A percentile compares a stretch with the other conserved stretches of the same genome.
These are phyloP conservation scores for Litsea cubeba DNA, from an alignment of 164 flowering plant genomes.

Conservation along the genomic window DNA sequence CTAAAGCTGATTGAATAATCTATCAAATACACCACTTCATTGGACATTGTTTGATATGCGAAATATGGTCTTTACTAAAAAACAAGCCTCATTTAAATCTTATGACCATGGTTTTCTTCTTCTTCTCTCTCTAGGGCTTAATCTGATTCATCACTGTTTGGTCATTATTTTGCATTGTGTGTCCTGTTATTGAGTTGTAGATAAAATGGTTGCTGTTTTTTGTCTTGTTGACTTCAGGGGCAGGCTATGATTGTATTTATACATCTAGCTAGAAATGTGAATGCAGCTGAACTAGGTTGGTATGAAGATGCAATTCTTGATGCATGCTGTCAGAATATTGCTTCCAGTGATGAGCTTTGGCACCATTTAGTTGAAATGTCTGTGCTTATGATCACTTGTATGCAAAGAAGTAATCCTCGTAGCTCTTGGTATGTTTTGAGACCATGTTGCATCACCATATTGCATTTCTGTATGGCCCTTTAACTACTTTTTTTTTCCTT, in stretches of 20 bases:
- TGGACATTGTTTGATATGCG: too few species aligned
- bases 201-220: constrained; percentile 2
- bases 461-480: background rate
- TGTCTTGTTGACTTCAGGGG: constrained; percentile 39
- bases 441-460: background rate
- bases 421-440: constrained; percentile 59
- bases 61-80: too few species aligned
- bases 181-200: background rate
- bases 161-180: background rate
- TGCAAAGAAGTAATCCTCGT: constrained; percentile 65
- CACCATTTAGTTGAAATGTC: constrained; percentile 80
- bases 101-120: too few species aligned
- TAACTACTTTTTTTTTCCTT: background rate
- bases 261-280: constrained; percentile 65
- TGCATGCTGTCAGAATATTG: constrained; percentile 80
- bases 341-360: constrained; percentile 79
- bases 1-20: too few species aligned
- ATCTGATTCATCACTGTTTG: too few species aligned
- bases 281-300: constrained; percentile 52
- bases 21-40: too few species aligned
- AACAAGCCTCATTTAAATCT: too few species aligned
- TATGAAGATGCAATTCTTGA: constrained; percentile 87
- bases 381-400: constrained; percentile 51
- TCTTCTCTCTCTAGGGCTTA: too few species aligned
- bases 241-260: constrained; percentile 82